Conservation (phyloP, 1,284 basidiomycete species). For the Ceratobasidium sp. region DNA sequence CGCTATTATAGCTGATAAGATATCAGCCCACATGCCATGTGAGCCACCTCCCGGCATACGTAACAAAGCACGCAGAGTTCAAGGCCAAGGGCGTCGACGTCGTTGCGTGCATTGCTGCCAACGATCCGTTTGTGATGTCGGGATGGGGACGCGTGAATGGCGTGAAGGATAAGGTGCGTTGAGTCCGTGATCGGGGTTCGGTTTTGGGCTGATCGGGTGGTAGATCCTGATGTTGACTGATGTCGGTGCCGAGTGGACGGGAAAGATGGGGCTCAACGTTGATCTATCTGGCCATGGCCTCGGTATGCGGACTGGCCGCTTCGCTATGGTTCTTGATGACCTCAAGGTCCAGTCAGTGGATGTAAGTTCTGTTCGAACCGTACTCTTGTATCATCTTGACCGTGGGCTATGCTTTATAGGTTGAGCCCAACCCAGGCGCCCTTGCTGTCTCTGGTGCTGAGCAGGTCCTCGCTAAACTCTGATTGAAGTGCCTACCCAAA, state of each 20-base stretch:
- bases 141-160: constrained; percentile 78
- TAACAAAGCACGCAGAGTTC: constrained; percentile 72
- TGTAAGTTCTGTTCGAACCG: constrained; percentile 55
- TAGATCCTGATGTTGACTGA: constrained; percentile 77
- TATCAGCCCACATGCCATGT: constrained; percentile 75
- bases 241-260: constrained; percentile 71
- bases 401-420: constrained; percentile 14
- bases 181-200: not conserved
- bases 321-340: constrained; percentile 76
- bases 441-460: constrained; percentile 75
- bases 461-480: constrained; percentile 68
- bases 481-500: constrained; percentile 17
- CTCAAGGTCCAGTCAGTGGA: constrained; percentile 72
- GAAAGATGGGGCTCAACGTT: constrained; percentile 67
- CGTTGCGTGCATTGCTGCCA: constrained; percentile 74
- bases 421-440: constrained; percentile 58
- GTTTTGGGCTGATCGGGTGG: constrained; percentile 21
- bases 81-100: constrained; percentile 79
- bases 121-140: constrained; percentile 82
- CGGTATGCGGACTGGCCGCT: constrained; percentile 74
- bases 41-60: constrained; percentile 76
- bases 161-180: constrained; percentile 72
- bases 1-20: constrained; percentile 43
- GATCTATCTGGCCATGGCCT: constrained; percentile 69
- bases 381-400: not conserved